Evolutionary conservation across 2,329 filamentous ascomycete genomes (phyloP).

Genomic region (Nannizzia gypsea): DNA sequence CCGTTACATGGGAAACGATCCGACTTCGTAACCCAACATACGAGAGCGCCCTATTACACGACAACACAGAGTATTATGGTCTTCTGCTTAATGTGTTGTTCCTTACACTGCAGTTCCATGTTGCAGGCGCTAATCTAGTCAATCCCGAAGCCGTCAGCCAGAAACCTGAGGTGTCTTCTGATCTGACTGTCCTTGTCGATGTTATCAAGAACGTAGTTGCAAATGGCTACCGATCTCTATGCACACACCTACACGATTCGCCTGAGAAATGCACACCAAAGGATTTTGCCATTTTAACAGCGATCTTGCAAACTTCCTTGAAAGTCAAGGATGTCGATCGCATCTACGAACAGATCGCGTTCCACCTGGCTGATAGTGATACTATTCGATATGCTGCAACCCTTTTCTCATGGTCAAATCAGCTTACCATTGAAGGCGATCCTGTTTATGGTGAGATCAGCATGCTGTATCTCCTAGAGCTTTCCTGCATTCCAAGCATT

Average conservation of each 20-base stretch:
- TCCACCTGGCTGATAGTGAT: constrained; percentile 53
- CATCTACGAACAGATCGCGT: constrained; percentile 57
- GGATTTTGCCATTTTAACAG: constrained; percentile 78
- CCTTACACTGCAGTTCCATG: constrained; percentile 54
- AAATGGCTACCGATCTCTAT: constrained; percentile 69
- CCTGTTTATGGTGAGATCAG: constrained; percentile 91
- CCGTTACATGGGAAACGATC: constrained; percentile 50
- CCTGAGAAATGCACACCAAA: constrained; percentile 54
- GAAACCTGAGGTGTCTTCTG: constrained; percentile 29
- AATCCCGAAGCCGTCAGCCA: constrained; percentile 26
- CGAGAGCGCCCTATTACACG: constrained; percentile 45
- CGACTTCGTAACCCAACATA: constrained; percentile 45
- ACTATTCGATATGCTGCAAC: constrained; percentile 70
- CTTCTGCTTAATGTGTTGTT: constrained; percentile 75
- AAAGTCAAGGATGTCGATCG: constrained; percentile 64
- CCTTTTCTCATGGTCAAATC: constrained; percentile 88
- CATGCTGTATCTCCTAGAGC: constrained; percentile 73
- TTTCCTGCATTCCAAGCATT: constrained; percentile 67
- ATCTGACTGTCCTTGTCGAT: constrained; percentile 56
- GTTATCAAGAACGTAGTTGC: constrained; percentile 69
- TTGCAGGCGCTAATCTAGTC: constrained; percentile 25
- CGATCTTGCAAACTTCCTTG: constrained; percentile 73
- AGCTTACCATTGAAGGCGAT: constrained; percentile 63
- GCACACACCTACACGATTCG: constrained; percentile 68
- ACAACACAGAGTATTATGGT: constrained; percentile 62